Evolutionary conservation across 1,139 yeast genomes (phyloP).

Genomic region (Suhomyces anneliseae): DNA sequence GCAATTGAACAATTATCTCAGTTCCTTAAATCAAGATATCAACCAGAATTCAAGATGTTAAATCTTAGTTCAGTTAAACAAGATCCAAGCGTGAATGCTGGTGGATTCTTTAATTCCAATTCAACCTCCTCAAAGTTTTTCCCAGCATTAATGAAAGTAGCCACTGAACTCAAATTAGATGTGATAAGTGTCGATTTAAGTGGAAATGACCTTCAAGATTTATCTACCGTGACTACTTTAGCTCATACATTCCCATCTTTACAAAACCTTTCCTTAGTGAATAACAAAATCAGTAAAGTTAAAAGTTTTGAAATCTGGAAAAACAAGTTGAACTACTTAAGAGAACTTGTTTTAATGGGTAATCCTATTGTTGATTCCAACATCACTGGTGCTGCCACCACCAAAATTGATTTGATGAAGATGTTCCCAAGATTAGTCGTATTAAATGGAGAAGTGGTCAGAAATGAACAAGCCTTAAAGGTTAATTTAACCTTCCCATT

Average conservation of each 20-base stretch:
- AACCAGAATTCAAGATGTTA: slow-evolving; percentile 61
- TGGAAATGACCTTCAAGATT: slow-evolving; percentile 64
- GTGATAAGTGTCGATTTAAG: slow-evolving; percentile 80
- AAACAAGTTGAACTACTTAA: slow-evolving; percentile 66
- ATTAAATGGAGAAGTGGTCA: slow-evolving; percentile 72
- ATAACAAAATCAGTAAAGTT: slow-evolving; percentile 63
- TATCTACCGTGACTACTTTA: slow-evolving; percentile 60
- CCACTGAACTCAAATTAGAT: slow-evolving; percentile 50
- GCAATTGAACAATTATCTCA: slow-evolving; percentile 64
- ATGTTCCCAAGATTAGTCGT: slow-evolving; percentile 77
- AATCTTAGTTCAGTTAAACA: slow-evolving; percentile 67
- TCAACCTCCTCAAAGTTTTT: slow-evolving; percentile 75
- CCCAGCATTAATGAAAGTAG: slow-evolving; percentile 87
- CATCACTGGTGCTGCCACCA: slow-evolving; percentile 14
- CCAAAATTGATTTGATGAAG: slow-evolving; percentile 61
- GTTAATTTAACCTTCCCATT: slow-evolving; percentile 60
- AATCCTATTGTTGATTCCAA: slow-evolving; percentile 60
- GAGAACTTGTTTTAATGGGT: slow-evolving; percentile 74
- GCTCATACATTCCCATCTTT: slow-evolving; percentile 75
- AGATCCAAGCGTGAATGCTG: slow-evolving; percentile 60
- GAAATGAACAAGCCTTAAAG: slow-evolving; percentile 67
- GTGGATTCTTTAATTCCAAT: slow-evolving; percentile 66
- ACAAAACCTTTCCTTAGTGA: slow-evolving; percentile 74
- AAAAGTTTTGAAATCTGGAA: slow-evolving; percentile 74
- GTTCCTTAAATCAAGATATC: slow-evolving; percentile 67